These are phyloP conservation scores for Candida palmyrensis DNA, from an alignment of 805 yeast genomes.

Conservation along the genomic window DNA sequence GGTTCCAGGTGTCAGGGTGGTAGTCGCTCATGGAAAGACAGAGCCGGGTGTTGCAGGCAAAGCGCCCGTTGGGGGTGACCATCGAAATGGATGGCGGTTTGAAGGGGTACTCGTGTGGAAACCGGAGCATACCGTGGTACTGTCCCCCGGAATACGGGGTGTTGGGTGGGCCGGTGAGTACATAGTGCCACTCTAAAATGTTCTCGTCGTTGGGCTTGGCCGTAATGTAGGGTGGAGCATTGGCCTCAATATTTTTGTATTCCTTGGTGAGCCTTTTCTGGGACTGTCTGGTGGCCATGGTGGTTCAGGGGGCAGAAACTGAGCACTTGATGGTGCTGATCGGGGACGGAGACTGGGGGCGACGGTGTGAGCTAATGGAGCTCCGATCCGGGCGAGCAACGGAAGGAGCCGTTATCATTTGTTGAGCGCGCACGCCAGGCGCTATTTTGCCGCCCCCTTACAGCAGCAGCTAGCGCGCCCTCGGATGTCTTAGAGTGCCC, in stretches of 20 bases:
- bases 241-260: slow-evolving; percentile 68
- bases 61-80: slow-evolving; percentile 88
- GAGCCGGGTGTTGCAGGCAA: slow-evolving; percentile 71
- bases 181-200: slow-evolving; percentile 90
- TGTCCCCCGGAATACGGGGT: slow-evolving; percentile 86
- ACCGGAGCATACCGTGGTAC: slow-evolving; percentile 81
- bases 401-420: too few relatives aligned
- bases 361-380: too few relatives aligned
- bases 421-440: too few relatives aligned
- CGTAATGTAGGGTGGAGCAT: slow-evolving; percentile 77
- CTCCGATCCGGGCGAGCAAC: too few relatives aligned
- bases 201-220: slow-evolving; percentile 88
- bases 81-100: slow-evolving; percentile 88
- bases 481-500: too few relatives aligned
- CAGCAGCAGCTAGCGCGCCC: too few relatives aligned
- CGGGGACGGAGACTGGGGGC: too few relatives aligned
- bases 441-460: too few relatives aligned
- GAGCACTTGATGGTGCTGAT: too few relatives aligned
- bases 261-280: slow-evolving; percentile 64
- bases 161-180: slow-evolving; percentile 86
- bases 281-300: slow-evolving; percentile 37
- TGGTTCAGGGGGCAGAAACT: too few relatives aligned
- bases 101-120: slow-evolving; percentile 85
- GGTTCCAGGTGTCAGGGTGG: slow-evolving; percentile 95
- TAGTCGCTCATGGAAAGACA: slow-evolving; percentile 93